Evolutionary conservation across 441 rosid species (phyloP).

Genomic region (Macaranga tanarius): DNA sequence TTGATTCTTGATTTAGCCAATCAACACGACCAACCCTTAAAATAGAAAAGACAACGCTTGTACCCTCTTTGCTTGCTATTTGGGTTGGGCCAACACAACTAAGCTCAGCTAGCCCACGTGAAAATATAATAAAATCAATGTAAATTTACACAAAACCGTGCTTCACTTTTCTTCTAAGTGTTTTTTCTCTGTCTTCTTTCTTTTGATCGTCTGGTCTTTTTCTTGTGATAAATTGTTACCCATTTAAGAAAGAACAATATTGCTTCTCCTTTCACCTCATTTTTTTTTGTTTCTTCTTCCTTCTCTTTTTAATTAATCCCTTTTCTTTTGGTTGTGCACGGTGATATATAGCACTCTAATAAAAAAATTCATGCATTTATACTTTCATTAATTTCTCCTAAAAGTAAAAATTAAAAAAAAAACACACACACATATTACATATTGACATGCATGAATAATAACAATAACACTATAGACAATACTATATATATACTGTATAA

Average conservation of each 20-base stretch:
- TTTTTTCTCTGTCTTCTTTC: background rate
- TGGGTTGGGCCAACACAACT: constrained; percentile 14
- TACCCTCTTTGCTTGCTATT: background rate
- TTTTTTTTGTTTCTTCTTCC: background rate
- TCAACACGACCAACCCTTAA: background rate
- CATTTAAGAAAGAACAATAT: constrained; percentile 10
- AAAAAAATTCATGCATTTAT: background rate
- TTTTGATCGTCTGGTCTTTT: background rate
- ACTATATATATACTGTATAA: too few relatives aligned
- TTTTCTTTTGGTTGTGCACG: background rate
- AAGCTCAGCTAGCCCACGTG: constrained; percentile 10
- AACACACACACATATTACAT: background rate
- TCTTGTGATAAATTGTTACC: background rate
- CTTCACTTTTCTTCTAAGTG: background rate
- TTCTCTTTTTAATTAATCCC: background rate
- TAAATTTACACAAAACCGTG: constrained; percentile 1
- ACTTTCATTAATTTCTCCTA: too few relatives aligned
- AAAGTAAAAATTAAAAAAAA: too few relatives aligned
- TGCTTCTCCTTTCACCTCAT: background rate
- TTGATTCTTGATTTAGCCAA: constrained; percentile 13
- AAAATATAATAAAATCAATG: background rate
- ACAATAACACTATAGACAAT: too few relatives aligned
- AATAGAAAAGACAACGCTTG: constrained; percentile 10
- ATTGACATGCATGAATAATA: too few relatives aligned
- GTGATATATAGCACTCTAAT: background rate